These are phyloP conservation scores for Globisporangium emineosum DNA, from an alignment of 352 stramenopile species.

Conservation along the genomic window DNA sequence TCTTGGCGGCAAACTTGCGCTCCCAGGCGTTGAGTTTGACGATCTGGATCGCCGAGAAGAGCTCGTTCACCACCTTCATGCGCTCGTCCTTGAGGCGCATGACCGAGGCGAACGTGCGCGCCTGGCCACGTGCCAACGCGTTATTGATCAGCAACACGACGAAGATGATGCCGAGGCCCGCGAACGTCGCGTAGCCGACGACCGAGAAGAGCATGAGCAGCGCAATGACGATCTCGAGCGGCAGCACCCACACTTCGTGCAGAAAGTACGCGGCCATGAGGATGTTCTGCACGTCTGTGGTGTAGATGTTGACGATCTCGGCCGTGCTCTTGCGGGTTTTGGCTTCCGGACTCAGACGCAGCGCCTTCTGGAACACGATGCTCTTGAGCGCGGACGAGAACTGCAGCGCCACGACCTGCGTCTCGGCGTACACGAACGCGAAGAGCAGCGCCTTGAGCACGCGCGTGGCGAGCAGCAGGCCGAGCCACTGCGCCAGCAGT, in stretches of 20 bases:
- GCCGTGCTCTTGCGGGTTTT: constrained; percentile 34
- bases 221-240: constrained; percentile 44
- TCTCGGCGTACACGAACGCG: constrained; percentile 56
- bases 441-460: constrained; percentile 66
- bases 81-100: constrained; percentile 47
- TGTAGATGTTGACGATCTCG: constrained; percentile 57
- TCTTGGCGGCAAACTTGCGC: not conserved
- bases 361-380: constrained; percentile 71
- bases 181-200: constrained; percentile 43
- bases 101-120: constrained; percentile 34
- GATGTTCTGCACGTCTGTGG: constrained; percentile 55
- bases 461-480: constrained; percentile 49
- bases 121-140: constrained; percentile 31
- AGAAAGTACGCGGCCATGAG: constrained; percentile 56
- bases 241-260: constrained; percentile 73
- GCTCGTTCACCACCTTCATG: constrained; percentile 53
- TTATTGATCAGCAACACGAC: constrained; percentile 44
- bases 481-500: constrained; percentile 57
- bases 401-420: constrained; percentile 57
- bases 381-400: constrained; percentile 69
- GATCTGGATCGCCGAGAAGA: constrained; percentile 85
- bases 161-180: constrained; percentile 33
- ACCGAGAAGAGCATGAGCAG: constrained; percentile 54
- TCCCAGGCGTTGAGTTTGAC: constrained; percentile 88
- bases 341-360: constrained; percentile 37